Evolutionary conservation across 495 filamentous ascomycete species (phyloP), one percentile per base, ranked within the genome.

Genomic region (Penicillium ucsense): DNA sequence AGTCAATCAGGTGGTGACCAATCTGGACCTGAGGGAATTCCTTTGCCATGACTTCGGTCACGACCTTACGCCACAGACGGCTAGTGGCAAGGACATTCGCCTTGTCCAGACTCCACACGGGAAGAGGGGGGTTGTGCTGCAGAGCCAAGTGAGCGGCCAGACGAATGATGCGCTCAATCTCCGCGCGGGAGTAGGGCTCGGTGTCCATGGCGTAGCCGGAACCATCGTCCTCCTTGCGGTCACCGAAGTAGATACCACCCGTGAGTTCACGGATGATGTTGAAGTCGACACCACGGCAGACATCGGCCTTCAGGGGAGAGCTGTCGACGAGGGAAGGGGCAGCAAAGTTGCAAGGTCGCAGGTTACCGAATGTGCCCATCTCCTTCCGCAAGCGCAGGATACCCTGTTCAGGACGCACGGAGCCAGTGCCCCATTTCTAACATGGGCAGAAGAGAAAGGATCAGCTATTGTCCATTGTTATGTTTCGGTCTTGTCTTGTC

Each of bases 281-380:
- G 73, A 98, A 92, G 77, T 97, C 83, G 54, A 85, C 87, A 53
- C 86, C 91, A 43, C 81, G 77, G 77, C 87, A 94, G 40, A 98
- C 76, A 4, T 84, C 77, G 42, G 85, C 84, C 66, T 94, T 94
- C 42, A 98, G 81, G 0, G 92, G 92, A 8, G 91, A 96, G 70
- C 72, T 77, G 36, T 89, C 81, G 68, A 95, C 81, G 39, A 98
- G 86, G 31, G 82, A 79, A 46, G 91, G 86, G 29, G 90, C 88
- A 35, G 91, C 88, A 75, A 98, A 98, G 78, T 83, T 90, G 81
- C 92, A 98, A 4, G 92, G 92, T 4, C 92, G 89, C 41, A 98
- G 85, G 79, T 98, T 98, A 55, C 91, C 92, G 72, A 92, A 98
- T 55, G 92, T 87, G 61, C 77, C 74, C 76, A 98, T 85, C 65